Percentiles rank a stretch among this genome's conserved stretches.
These are phyloP conservation scores for Chytriomyces sp. DNA, from an alignment of 192 early-diverging fungal species.

Conservation along the genomic window DNA sequence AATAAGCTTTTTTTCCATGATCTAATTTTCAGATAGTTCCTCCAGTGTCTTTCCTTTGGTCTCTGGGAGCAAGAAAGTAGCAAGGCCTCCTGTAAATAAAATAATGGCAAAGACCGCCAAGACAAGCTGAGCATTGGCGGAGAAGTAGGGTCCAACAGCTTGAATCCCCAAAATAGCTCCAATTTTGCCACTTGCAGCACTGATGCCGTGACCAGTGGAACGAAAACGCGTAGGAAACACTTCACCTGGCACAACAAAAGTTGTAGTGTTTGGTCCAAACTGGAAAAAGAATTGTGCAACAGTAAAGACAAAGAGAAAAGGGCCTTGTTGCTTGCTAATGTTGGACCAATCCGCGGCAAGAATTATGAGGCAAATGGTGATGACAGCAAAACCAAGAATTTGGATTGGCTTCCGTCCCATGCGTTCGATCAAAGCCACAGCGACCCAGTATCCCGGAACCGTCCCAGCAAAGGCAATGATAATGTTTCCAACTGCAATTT, in stretches of 20 bases:
- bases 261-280: no score
- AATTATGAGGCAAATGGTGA: conserved; percentile 71
- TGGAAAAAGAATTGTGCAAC: no score
- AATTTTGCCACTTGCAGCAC: conserved; percentile 73
- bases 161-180: conserved; percentile 67
- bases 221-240: no score
- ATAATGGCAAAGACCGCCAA: conserved; percentile 34
- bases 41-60: conserved; percentile 75
- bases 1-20: no score
- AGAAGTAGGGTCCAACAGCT: no score
- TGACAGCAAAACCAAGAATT: conserved; percentile 76
- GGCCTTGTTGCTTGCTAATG: no score
- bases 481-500: conserved; percentile 77
- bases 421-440: conserved; percentile 80
- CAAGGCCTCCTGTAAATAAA: conserved; percentile 57
- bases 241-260: no score
- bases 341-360: conserved; percentile 71
- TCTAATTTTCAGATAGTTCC: conserved; percentile 51
- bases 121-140: conserved; percentile 7
- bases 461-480: not conserved
- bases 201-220: conserved; percentile 85
- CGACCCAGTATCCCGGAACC: conserved; percentile 74
- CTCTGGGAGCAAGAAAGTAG: conserved; percentile 72
- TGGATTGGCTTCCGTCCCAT: conserved; percentile 86
- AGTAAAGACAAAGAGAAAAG: no score